Evolutionary conservation across 352 stramenopile genomes (phyloP).

Genomic region (Globisporangium alternatum): DNA sequence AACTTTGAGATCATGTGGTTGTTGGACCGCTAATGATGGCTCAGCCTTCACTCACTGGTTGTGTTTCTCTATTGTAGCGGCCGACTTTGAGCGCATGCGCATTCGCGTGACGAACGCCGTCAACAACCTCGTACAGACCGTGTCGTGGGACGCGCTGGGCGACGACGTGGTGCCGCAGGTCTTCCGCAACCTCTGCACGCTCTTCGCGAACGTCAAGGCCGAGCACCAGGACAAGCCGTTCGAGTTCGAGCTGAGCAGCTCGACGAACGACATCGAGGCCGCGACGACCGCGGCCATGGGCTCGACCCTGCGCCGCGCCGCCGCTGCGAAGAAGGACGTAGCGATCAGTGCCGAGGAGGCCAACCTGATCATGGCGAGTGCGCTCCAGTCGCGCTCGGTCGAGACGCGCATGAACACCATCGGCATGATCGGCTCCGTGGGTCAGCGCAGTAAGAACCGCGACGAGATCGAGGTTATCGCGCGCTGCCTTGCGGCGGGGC

Average conservation of each 20-base stretch:
- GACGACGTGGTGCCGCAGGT: constrained; percentile 63
- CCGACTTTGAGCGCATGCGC: constrained; percentile 80
- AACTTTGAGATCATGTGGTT: constrained; percentile 3
- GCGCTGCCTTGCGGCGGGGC: constrained; percentile 45
- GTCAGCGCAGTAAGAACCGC: constrained; percentile 58
- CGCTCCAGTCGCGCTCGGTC: constrained; percentile 54
- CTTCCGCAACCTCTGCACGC: constrained; percentile 73
- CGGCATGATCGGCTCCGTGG: constrained; percentile 74
- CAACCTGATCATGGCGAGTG: constrained; percentile 62
- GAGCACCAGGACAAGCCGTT: constrained; percentile 36
- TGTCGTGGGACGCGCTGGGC: constrained; percentile 53
- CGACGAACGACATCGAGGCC: constrained; percentile 61
- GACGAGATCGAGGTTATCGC: constrained; percentile 75
- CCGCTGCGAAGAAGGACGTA: constrained; percentile 47
- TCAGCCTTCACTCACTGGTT: not conserved
- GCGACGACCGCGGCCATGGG: constrained; percentile 71
- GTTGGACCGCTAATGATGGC: not conserved
- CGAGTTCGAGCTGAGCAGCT: constrained; percentile 32
- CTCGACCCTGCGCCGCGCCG: constrained; percentile 63
- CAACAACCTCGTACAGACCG: constrained; percentile 74
- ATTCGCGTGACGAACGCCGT: constrained; percentile 78
- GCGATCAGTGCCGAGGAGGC: constrained; percentile 57
- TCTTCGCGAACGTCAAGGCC: constrained; percentile 64
- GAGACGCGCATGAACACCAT: constrained; percentile 77
- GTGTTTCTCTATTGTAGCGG: constrained; percentile 19